Percentiles rank a stretch among this genome's conserved stretches.
Evolutionary conservation across 768 basidiomycete genomes (phyloP).

Genomic region (Lactifluus pinguis): DNA sequence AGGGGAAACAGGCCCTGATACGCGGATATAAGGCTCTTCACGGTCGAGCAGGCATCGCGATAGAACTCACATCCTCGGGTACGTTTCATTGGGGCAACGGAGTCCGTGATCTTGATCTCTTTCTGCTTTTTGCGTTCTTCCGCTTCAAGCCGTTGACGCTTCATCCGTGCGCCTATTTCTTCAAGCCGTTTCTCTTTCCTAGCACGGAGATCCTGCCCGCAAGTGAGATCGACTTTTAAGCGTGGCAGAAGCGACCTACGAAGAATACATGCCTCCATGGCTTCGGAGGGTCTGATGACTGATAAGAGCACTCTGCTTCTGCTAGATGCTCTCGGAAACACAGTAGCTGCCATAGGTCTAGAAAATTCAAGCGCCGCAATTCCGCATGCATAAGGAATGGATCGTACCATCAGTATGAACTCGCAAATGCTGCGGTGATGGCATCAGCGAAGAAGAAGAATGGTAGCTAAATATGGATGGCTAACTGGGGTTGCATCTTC

Average conservation of each 20-base stretch:
- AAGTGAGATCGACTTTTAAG: conserved; percentile 10
- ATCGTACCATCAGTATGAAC: conserved; percentile 18
- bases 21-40: conserved; percentile 14
- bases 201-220: conserved; percentile 31
- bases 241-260: conserved; percentile 10
- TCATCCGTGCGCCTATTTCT: conserved; percentile 50
- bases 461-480: conserved; percentile 8
- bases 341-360: conserved; percentile 20
- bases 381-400: neutral
- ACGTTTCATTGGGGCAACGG: conserved; percentile 58
- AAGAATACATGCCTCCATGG: conserved; percentile 18
- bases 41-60: conserved; percentile 1
- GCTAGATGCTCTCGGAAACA: conserved; percentile 10
- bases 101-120: conserved; percentile 68
- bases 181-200: conserved; percentile 58
- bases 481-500: conserved; percentile 66
- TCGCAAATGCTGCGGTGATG: conserved; percentile 13
- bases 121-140: conserved; percentile 70
- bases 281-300: neutral
- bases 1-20: conserved; percentile 31
- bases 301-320: conserved; percentile 3
- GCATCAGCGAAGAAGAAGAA: neutral
- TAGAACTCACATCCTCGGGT: conserved; percentile 43
- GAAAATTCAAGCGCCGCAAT: neutral
- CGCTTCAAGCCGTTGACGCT: conserved; percentile 56